A percentile compares a stretch with the other conserved stretches of the same genome.
These are phyloP conservation scores for Dothistroma pini DNA, from an alignment of 2,329 filamentous ascomycete genomes.

Conservation along the genomic window DNA sequence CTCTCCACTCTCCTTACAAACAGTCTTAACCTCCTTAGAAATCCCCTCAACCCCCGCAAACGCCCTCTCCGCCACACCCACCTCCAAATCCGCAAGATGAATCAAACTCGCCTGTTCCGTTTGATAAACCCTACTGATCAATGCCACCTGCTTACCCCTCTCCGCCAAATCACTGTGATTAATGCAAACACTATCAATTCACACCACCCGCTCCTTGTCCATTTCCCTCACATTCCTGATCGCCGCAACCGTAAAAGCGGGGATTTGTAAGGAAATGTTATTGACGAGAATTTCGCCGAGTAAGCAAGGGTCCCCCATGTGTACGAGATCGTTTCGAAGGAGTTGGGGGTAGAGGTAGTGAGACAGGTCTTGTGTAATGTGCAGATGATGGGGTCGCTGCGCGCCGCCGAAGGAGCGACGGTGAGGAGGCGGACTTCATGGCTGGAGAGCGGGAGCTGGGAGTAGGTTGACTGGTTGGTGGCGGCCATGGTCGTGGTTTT, in stretches of 20 bases:
- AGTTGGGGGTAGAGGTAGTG: neutral
- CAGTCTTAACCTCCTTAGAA: neutral
- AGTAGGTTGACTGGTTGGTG: neutral
- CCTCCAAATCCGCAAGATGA: neutral
- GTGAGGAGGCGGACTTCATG: neutral
- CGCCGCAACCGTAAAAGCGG: neutral
- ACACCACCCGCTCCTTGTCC: neutral
- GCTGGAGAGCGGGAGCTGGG: neutral
- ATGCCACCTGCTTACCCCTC: neutral
- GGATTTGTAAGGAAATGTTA: neutral
- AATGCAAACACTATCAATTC: slow-evolving; percentile 5
- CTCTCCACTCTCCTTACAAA: neutral
- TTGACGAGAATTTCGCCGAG: neutral
- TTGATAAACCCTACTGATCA: slow-evolving; percentile 4
- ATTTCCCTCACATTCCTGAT: neutral
- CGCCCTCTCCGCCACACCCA: neutral
- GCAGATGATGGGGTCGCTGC: neutral
- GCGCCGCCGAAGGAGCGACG: neutral
- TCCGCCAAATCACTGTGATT: slow-evolving; percentile 3
- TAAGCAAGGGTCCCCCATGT: neutral
- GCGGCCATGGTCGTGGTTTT: neutral
- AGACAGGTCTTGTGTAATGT: neutral
- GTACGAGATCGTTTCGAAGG: neutral
- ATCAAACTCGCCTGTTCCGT: neutral
- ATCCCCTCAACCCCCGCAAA: neutral